These are phyloP conservation scores for Glebionis coronaria DNA, from an alignment of 129 eudicot genomes.

Conservation along the genomic window DNA sequence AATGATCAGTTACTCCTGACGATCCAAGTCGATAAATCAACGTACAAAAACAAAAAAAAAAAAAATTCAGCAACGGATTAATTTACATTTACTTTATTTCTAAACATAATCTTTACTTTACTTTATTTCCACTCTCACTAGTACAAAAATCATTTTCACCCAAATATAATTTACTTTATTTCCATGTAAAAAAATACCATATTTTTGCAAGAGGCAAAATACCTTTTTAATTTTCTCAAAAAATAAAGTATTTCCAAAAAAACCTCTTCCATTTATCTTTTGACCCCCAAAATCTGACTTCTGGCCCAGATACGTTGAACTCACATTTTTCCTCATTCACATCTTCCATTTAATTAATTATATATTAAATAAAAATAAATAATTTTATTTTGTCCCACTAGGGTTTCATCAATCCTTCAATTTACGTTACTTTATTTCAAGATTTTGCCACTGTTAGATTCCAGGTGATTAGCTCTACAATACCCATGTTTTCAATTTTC, in stretches of 20 bases:
- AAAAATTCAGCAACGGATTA: too few relatives aligned
- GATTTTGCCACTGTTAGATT: conserved; percentile 48
- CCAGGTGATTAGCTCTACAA: conserved; percentile 37
- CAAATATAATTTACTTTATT: too few relatives aligned
- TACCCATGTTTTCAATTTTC: background rate
- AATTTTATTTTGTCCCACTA: conserved; percentile 18
- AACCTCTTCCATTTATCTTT: background rate
- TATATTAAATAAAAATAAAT: background rate
- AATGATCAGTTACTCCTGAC: too few relatives aligned
- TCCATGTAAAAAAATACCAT: too few relatives aligned
- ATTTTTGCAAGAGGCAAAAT: conserved; percentile 12
- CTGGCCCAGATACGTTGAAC: conserved; percentile 29
- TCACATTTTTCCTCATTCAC: conserved; percentile 7
- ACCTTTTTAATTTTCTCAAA: conserved; percentile 18
- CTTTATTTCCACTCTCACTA: too few relatives aligned
- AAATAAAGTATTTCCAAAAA: background rate
- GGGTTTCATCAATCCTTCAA: conserved; percentile 17
- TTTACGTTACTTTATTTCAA: conserved; percentile 14
- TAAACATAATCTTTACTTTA: too few relatives aligned
- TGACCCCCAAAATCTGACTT: conserved; percentile 27
- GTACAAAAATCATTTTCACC: too few relatives aligned
- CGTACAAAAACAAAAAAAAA: too few relatives aligned
- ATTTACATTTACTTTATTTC: too few relatives aligned
- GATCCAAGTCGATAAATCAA: too few relatives aligned
- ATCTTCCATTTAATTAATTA: conserved; percentile 13